Evolutionary conservation across 352 stramenopile genomes (phyloP).

Genomic region (Globisporangium megalacanthum): DNA sequence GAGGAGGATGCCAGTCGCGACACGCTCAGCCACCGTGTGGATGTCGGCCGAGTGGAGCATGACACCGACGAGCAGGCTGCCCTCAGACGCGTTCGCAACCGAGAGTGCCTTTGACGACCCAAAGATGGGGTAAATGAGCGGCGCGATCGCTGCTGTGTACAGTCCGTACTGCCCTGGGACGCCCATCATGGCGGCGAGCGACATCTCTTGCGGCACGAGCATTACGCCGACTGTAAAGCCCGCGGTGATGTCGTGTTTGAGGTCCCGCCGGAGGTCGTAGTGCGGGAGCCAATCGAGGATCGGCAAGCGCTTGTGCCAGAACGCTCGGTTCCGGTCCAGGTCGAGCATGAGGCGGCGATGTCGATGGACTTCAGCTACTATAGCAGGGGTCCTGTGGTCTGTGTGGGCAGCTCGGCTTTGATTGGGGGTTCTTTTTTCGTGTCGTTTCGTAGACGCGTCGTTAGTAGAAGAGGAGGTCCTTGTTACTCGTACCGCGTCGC

Average conservation of each 20-base stretch:
- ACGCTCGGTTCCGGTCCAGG: neutral
- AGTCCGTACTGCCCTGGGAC: conserved; percentile 65
- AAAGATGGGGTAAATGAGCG: conserved; percentile 70
- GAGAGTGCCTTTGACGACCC: conserved; percentile 56
- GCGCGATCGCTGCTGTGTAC: conserved; percentile 64
- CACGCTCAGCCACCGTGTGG: conserved; percentile 43
- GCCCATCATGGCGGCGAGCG: conserved; percentile 86
- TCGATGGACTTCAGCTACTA: no score
- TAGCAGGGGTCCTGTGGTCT: neutral
- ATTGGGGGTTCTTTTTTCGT: no score
- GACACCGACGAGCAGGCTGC: conserved; percentile 55
- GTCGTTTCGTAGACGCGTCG: no score
- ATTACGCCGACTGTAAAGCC: conserved; percentile 85
- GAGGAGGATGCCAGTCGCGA: conserved; percentile 61
- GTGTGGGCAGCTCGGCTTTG: no score
- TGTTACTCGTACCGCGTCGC: no score
- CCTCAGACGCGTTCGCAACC: conserved; percentile 63
- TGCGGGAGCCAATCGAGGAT: conserved; percentile 68
- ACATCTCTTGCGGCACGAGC: conserved; percentile 90
- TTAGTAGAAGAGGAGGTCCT: no score
- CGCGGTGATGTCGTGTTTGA: conserved; percentile 64
- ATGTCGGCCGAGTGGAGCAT: conserved; percentile 47
- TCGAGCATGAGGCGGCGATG: neutral
- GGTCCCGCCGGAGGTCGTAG: conserved; percentile 53
- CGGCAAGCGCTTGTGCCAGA: conserved; percentile 45